Percentiles rank a stretch among this genome's conserved stretches.
These are phyloP conservation scores for Chamaecyparis obtusa DNA, from an alignment of 75 land plant genomes.

Conservation along the genomic window DNA sequence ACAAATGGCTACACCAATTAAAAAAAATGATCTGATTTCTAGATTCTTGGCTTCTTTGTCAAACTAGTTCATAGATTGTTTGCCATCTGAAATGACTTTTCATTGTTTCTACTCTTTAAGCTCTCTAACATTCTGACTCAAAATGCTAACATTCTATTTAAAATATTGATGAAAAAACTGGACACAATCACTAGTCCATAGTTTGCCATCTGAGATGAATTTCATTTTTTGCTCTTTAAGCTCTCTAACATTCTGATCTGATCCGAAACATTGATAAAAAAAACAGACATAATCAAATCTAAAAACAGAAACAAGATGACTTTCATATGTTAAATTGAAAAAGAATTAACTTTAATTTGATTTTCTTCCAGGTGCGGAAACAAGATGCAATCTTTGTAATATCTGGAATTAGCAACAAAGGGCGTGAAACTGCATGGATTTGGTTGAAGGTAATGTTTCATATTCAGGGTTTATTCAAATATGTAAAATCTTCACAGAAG, in stretches of 20 bases:
- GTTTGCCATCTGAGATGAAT: constrained; percentile 52
- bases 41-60: constrained; percentile 64
- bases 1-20: too few relatives aligned
- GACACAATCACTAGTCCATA: constrained; percentile 45
- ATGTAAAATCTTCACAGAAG: background rate
- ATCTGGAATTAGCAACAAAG: constrained; percentile 60
- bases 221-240: too few relatives aligned
- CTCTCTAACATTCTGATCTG: too few relatives aligned
- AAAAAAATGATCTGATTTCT: background rate
- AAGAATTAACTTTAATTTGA: background rate
- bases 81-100: constrained; percentile 54
- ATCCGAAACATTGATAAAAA: too few relatives aligned
- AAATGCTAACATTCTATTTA: too few relatives aligned
- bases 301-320: too few relatives aligned
- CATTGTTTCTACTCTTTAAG: too few relatives aligned
- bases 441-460: constrained; percentile 78
- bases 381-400: constrained; percentile 87
- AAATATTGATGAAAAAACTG: too few relatives aligned
- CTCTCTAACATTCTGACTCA: too few relatives aligned
- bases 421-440: constrained; percentile 82
- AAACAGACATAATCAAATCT: too few relatives aligned
- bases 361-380: constrained; percentile 66
- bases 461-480: background rate
- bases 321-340: background rate
- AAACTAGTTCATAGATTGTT: constrained; percentile 59